Base-by-base conservation (phyloP, 1,139 yeast species). In the Sugiyamaella grinbergsii region DNA sequence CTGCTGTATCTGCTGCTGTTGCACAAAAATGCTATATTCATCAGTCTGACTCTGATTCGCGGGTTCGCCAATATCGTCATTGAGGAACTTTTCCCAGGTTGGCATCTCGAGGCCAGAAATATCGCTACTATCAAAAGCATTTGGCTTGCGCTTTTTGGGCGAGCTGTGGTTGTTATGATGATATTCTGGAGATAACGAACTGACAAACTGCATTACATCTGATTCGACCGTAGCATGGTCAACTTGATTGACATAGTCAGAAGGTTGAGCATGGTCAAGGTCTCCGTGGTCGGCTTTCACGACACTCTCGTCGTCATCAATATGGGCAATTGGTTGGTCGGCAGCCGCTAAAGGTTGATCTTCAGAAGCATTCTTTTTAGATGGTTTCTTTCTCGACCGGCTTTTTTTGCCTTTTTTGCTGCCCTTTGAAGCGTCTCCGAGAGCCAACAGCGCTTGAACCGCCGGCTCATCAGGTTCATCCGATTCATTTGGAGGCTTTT, bases 391-490 rank as follows among this genome's bases (percentile, higher is more conserved):
- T 28, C 19, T 13, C 31, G 8, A 24, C 20, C 22, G 36, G n/a
- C 42, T 50, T 29, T 51, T 54, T 26, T 47, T 42, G 32, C 47
- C 50, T 49, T 53, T 55, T 36, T 49, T 54, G n/a, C n/a, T n/a
- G 40, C 40, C 44, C 41, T 58, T 51, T 22, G 43, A 28, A 18
- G 43, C 54, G 32, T 60, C 62, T 42, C 64, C 64, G 42, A 66
- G 51, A 19, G 55, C 66, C 28, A 66, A 52, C 15, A 65, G 57
- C 4, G 69, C 71, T 51, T 64, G 64, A 6, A 66, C 70, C 20
- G 65, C 65, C 10, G 53, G 49, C 22, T 43, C 49, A 56, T 66
- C 53, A 51, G 62, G 36, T 24, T 38, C 51, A 34, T 32, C 47
- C 8, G 47, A 43, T 42, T 54, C 62, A 43, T 58, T 65, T 28